These are phyloP conservation scores for Vitis hybrid DNA, from an alignment of 177 flowering plant species.

Conservation along the genomic window DNA sequence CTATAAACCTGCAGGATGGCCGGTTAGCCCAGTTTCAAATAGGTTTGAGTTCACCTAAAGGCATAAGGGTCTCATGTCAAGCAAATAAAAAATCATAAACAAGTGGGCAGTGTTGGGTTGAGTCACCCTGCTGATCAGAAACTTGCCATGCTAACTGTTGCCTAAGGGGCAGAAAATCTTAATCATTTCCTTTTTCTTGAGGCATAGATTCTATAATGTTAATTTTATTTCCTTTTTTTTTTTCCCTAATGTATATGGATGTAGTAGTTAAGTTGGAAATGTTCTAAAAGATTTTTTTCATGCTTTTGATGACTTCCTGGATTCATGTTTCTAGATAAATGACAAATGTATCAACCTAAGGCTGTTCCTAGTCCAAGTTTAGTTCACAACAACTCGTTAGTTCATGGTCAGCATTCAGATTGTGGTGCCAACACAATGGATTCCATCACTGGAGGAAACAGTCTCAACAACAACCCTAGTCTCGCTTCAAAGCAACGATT, in stretches of 20 bases:
- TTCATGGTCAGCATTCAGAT: slow-evolving; percentile 38
- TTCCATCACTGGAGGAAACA: slow-evolving; percentile 39
- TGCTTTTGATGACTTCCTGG: neutral
- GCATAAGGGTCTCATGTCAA: neutral
- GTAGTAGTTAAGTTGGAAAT: neutral
- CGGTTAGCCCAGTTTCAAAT: neutral
- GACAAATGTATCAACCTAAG: slow-evolving; percentile 37
- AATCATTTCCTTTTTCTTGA: neutral
- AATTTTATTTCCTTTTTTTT: neutral
- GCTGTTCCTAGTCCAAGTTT: slow-evolving; percentile 41
- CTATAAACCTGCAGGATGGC: neutral
- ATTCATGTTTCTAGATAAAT: slow-evolving; percentile 27
- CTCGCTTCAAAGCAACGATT: slow-evolving; percentile 73
- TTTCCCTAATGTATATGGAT: neutral
- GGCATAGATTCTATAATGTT: neutral
- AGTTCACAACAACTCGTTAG: slow-evolving; percentile 28
- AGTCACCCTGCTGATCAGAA: no score
- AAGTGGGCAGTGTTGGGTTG: no score
- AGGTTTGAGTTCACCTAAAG: neutral
- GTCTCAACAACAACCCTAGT: slow-evolving; percentile 40
- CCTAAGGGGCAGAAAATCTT: neutral
- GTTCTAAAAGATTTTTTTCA: neutral
- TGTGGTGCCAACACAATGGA: slow-evolving; percentile 39
- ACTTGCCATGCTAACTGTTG: no score
- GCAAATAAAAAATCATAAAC: no score